Evolutionary conservation across 148 eudicot genomes (phyloP).

Genomic region (Silene conica): DNA sequence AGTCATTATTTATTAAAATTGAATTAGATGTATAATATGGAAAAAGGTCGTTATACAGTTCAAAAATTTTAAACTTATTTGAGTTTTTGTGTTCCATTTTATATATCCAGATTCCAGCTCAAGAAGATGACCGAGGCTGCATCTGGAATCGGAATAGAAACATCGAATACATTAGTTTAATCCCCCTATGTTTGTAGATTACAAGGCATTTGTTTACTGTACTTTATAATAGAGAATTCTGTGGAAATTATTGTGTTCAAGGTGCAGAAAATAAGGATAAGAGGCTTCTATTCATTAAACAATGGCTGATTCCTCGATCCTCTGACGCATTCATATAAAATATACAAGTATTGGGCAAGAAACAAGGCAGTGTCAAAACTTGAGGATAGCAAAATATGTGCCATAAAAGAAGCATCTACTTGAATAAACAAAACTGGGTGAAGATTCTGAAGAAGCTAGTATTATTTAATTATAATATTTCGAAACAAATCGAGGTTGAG

Average conservation of each 20-base stretch:
- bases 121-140: constrained; percentile 39
- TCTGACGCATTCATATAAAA: constrained; percentile 22
- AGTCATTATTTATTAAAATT: no score
- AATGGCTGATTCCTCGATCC: constrained; percentile 36
- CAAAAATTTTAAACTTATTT: not conserved
- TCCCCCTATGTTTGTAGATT: constrained; percentile 45
- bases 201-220: constrained; percentile 35
- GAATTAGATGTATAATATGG: no score
- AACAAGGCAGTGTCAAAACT: constrained; percentile 39
- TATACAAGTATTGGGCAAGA: constrained; percentile 11
- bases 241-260: constrained; percentile 64
- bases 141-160: constrained; percentile 90
- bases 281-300: constrained; percentile 75
- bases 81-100: not conserved
- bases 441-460: not conserved
- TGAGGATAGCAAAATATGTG: constrained; percentile 35
- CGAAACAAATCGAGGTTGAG: not conserved
- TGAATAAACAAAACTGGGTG: constrained; percentile 24
- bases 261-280: constrained; percentile 69
- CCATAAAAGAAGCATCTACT: constrained; percentile 56
- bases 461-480: not conserved
- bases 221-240: constrained; percentile 25
- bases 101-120: not conserved
- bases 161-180: constrained; percentile 77
- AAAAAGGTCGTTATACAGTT: no score